A percentile compares a stretch with the other conserved stretches of the same genome.
These are phyloP conservation scores for Phoma sp. DNA, from an alignment of 2,329 filamentous ascomycete genomes.

Conservation along the genomic window DNA sequence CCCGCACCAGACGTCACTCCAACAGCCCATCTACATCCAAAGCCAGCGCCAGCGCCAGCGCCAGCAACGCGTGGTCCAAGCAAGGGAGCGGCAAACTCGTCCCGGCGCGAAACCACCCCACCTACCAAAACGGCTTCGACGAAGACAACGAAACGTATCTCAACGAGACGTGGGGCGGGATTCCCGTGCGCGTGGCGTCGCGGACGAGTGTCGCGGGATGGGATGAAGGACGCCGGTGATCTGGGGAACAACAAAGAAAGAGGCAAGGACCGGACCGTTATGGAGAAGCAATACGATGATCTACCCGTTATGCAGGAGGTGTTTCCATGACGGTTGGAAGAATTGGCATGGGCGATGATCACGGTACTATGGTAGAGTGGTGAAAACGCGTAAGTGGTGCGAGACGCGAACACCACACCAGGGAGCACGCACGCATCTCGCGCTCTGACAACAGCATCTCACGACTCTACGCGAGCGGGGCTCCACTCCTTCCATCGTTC, in stretches of 20 bases:
- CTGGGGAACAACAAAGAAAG: slow-evolving; percentile 2
- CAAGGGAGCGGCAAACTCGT: neutral
- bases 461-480: no score
- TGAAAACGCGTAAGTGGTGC: slow-evolving; percentile 7
- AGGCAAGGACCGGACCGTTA: neutral
- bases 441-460: neutral
- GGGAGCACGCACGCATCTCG: neutral
- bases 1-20: no score
- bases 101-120: neutral
- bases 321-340: neutral
- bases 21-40: no score
- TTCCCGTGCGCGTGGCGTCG: slow-evolving; percentile 25
- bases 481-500: neutral
- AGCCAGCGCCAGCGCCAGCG: no score
- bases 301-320: neutral
- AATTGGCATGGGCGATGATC: neutral
- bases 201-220: slow-evolving; percentile 14
- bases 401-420: neutral
- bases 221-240: slow-evolving; percentile 3
- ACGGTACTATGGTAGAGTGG: neutral
- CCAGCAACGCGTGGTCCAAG: neutral
- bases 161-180: slow-evolving; percentile 29
- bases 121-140: slow-evolving; percentile 28
- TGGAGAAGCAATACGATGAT: neutral
- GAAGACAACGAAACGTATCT: slow-evolving; percentile 33